phyloP scores from a whole-genome alignment of 345 rosid species.

The Salix viminalis region DNA sequence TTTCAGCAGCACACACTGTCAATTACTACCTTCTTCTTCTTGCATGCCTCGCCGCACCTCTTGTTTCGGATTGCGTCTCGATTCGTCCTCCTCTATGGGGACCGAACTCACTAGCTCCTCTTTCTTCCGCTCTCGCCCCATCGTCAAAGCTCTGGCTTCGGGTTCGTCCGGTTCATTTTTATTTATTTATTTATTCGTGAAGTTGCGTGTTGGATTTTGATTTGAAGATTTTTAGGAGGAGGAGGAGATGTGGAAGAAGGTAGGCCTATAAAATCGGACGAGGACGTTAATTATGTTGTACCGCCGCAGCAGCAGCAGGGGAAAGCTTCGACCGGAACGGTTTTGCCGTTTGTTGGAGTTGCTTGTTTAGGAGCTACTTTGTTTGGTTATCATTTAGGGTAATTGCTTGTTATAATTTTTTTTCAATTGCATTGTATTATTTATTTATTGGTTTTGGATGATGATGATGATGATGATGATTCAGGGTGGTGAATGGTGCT shows the following conservation, averaged over 20 bases:
- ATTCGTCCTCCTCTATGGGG: slow-evolving; percentile 45
- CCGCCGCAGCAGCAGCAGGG: slow-evolving; percentile 25
- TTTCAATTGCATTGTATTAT: background rate
- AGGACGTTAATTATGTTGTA: background rate
- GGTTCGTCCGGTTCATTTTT: slow-evolving; percentile 39
- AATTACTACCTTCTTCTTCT: background rate
- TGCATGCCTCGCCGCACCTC: slow-evolving; percentile 22
- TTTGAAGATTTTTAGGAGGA: background rate
- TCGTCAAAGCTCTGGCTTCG: slow-evolving; percentile 57
- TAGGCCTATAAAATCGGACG: background rate
- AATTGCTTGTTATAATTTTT: background rate
- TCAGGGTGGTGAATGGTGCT: slow-evolving; percentile 94
- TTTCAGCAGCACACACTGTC: slow-evolving; percentile 15
- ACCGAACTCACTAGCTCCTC: slow-evolving; percentile 56
- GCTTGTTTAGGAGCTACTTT: slow-evolving; percentile 94
- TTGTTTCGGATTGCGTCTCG: slow-evolving; percentile 37
- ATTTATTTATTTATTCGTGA: background rate
- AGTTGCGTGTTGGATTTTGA: background rate
- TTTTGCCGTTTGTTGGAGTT: slow-evolving; percentile 83
- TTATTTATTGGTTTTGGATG: background rate
- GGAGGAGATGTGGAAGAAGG: slow-evolving; percentile 7
- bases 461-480: background rate
- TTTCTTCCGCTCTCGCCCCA: slow-evolving; percentile 33
- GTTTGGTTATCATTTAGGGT: slow-evolving; percentile 99
- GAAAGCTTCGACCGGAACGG: slow-evolving; percentile 59